Evolutionary conservation across 140 eudicot species (phyloP).

Genomic region (Anethum foeniculum): DNA sequence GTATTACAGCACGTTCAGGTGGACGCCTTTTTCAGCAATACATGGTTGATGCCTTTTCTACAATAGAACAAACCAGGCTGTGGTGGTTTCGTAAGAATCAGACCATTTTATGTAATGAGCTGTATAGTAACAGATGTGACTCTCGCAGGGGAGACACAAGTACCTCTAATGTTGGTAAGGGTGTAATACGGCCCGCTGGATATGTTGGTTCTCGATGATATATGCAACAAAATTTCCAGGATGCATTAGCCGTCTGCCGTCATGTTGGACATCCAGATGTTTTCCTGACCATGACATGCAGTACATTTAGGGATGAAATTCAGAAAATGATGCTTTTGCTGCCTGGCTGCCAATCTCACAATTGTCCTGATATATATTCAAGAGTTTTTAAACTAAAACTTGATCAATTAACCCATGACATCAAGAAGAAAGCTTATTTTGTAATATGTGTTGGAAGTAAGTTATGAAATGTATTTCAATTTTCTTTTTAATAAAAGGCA

Average conservation of each 20-base stretch:
- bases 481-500: too few relatives aligned
- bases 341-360: not conserved
- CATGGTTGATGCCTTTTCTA: not conserved
- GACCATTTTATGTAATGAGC: not conserved
- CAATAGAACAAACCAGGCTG: not conserved
- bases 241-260: too few relatives aligned
- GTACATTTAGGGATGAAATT: too few relatives aligned
- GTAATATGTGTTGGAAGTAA: too few relatives aligned
- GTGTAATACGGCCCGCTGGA: not conserved
- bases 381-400: not conserved
- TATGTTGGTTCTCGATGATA: too few relatives aligned
- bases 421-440: too few relatives aligned
- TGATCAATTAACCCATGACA: not conserved
- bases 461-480: too few relatives aligned
- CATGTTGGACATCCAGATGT: too few relatives aligned
- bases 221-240: too few relatives aligned
- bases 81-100: not conserved
- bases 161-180: not conserved
- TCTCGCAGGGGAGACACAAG: not conserved
- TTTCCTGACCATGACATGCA: too few relatives aligned
- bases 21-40: too few relatives aligned
- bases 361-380: not conserved
- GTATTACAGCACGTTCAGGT: too few relatives aligned
- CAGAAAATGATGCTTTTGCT: not conserved
- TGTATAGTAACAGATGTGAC: not conserved